Evolutionary conservation across 2,329 filamentous ascomycete species (phyloP), one percentile per base, ranked within the genome.

Genomic region (Diaporthe nobilis): DNA sequence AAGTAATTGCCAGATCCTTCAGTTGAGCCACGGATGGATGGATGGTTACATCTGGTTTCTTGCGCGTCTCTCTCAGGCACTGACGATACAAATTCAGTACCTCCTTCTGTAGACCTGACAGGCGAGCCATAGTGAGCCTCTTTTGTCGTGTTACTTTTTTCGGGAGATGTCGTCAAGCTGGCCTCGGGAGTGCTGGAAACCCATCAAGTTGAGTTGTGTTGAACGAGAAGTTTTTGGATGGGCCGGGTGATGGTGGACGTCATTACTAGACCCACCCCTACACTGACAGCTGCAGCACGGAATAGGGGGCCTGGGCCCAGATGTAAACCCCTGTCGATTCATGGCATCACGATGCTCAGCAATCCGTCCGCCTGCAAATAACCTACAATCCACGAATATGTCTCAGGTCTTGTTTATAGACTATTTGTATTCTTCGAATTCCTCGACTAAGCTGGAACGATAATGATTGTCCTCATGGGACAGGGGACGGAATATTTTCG

Each of bases 51-150:
- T 85, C 82, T 68, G 96, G 95, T 84, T 99, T 98, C 81, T 92
- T 93, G 76, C 93, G 91, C 76, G 93, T 92, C 81, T 94, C 94
- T 76, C 96, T 91, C 37, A 99, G 87, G 81, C 96, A 98, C 82
- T 92, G 91, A 75, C 96, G 92, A 83, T 98, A 99, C 20, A 99
- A 90, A 47, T 92, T 89, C 71, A 98, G 85, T 4, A 98, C 96
- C 81, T 98, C 95, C 80, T 91, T 93, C 83, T 98, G 96, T n/a
- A 98, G 88, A 49, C 97, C 97, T 10, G 96, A 98, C 37, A 96
- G 87, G 80, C 92, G 89, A 86, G 86, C 86, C 47, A 74, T 79
- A 28, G 44, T 47, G 13, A 65, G 17, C 31, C 15, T 17, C 6
- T n/a, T n/a, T 25, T 34, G 25, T 13, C 22, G 53, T 63, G 2